Percentiles rank a stretch among this genome's conserved stretches.
Conservation (phyloP, 805 yeast species). For the Myxozyma kluyveri region DNA sequence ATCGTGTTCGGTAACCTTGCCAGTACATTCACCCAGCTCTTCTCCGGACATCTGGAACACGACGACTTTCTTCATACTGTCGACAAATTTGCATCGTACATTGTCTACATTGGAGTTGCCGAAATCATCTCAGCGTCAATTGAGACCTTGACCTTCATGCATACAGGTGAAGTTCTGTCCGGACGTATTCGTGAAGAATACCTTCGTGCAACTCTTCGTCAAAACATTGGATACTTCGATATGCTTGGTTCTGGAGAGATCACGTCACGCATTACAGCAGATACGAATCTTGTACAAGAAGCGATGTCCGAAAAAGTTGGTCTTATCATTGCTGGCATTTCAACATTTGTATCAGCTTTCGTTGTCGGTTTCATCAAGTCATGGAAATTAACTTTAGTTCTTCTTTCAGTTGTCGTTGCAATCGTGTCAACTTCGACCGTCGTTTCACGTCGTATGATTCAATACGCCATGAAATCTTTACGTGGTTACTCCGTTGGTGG, state of each 20-base stretch:
- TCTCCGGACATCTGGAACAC: slow-evolving; percentile 5
- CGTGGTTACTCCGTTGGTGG: slow-evolving; percentile 30
- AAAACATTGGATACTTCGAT: slow-evolving; percentile 46
- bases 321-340: slow-evolving; percentile 38
- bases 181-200: slow-evolving; percentile 42
- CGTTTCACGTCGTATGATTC: slow-evolving; percentile 35
- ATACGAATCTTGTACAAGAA: slow-evolving; percentile 43
- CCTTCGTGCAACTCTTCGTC: slow-evolving; percentile 40
- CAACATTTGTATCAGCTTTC: slow-evolving; percentile 43
- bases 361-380: slow-evolving; percentile 41
- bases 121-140: slow-evolving; percentile 30
- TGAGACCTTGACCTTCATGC: slow-evolving; percentile 40
- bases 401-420: slow-evolving; percentile 39
- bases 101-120: slow-evolving; percentile 43
- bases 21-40: slow-evolving; percentile 38
- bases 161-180: slow-evolving; percentile 44
- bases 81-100: slow-evolving; percentile 35
- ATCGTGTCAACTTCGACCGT: slow-evolving; percentile 36
- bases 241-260: slow-evolving; percentile 45
- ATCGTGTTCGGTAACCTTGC: slow-evolving; percentile 44
- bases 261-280: slow-evolving; percentile 45
- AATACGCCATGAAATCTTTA: slow-evolving; percentile 13
- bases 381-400: slow-evolving; percentile 41
- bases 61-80: slow-evolving; percentile 36
- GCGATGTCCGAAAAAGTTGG: slow-evolving; percentile 46